These are phyloP conservation scores for Aureobasidium pullulans DNA, from an alignment of 2,329 filamentous ascomycete species.

Conservation along the genomic window DNA sequence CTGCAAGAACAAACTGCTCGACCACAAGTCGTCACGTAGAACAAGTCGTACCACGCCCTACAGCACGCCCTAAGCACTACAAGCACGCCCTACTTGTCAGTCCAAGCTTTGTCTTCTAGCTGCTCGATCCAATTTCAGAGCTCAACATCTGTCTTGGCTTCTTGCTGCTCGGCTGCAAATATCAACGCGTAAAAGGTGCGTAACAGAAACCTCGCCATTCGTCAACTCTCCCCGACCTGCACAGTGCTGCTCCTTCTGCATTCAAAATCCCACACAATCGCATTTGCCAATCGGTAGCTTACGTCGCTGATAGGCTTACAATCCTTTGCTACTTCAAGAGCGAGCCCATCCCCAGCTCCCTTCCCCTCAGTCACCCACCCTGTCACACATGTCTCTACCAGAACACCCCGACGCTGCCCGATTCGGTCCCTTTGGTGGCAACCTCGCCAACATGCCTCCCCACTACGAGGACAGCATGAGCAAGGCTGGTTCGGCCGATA, in stretches of 20 bases:
- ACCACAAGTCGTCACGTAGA: background rate
- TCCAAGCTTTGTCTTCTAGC: background rate
- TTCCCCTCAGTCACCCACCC: slow-evolving; percentile 3
- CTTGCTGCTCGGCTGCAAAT: background rate
- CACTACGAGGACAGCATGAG: slow-evolving; percentile 10
- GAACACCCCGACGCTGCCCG: slow-evolving; percentile 7
- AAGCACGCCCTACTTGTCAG: slow-evolving; percentile 9
- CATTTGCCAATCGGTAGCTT: slow-evolving; percentile 10
- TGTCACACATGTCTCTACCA: slow-evolving; percentile 11
- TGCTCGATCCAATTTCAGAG: slow-evolving; percentile 2
- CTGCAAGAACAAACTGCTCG: no score
- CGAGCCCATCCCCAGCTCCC: background rate
- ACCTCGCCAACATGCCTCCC: slow-evolving; percentile 10
- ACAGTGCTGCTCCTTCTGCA: background rate
- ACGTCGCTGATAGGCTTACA: slow-evolving; percentile 9
- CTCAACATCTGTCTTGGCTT: slow-evolving; percentile 9
- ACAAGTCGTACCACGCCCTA: background rate
- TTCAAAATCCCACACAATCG: background rate
- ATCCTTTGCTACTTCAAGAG: background rate
- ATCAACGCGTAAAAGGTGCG: slow-evolving; percentile 8
- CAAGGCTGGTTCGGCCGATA: slow-evolving; percentile 19
- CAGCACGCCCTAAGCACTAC: slow-evolving; percentile 10
- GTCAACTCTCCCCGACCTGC: background rate
- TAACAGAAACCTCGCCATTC: slow-evolving; percentile 10
- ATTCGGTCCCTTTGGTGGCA: slow-evolving; percentile 8